Evolutionary conservation across 2,329 filamentous ascomycete genomes (phyloP).

Genomic region (Stemphylium lycopersici): DNA sequence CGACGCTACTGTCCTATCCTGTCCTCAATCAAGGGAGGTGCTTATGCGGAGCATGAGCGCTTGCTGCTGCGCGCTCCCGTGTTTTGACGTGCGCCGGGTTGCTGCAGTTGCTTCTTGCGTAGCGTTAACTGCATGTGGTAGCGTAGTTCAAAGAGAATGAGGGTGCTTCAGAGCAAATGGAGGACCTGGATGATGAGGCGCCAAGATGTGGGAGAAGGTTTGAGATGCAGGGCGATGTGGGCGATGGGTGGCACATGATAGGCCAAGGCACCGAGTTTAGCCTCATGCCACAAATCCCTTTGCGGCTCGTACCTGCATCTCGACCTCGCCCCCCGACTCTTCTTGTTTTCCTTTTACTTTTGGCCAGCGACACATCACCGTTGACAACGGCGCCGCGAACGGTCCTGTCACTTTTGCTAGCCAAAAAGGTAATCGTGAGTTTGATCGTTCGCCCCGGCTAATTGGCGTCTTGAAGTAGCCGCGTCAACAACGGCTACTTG

Average conservation of each 20-base stretch:
- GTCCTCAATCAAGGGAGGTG: conserved; percentile 1
- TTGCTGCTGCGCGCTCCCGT: conserved; percentile 13
- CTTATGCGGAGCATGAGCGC: conserved; percentile 14
- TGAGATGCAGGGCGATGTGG: conserved; percentile 17
- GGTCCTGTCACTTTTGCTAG: conserved; percentile 5
- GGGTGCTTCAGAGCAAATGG: conserved; percentile 16
- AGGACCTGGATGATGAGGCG: conserved; percentile 12
- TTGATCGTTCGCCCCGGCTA: background rate
- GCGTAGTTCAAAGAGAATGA: background rate
- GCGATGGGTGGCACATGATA: conserved; percentile 8
- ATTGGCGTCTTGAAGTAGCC: background rate
- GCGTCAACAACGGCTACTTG: background rate
- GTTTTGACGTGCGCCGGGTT: conserved; percentile 11
- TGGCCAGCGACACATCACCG: background rate
- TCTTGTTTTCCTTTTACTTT: background rate
- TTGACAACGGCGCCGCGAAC: conserved; percentile 9
- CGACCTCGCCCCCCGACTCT: background rate
- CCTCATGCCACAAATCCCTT: conserved; percentile 1
- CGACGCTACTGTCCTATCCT: conserved; percentile 1
- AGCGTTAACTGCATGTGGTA: conserved; percentile 15
- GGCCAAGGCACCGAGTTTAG: background rate
- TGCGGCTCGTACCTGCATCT: conserved; percentile 5
- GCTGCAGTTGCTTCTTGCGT: conserved; percentile 17
- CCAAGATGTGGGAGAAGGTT: conserved; percentile 18
- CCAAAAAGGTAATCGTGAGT: background rate